Evolutionary conservation across 129 eudicot genomes (phyloP), one percentile per base, ranked within the genome.

Genomic region (Gnaphalium uliginosum): DNA sequence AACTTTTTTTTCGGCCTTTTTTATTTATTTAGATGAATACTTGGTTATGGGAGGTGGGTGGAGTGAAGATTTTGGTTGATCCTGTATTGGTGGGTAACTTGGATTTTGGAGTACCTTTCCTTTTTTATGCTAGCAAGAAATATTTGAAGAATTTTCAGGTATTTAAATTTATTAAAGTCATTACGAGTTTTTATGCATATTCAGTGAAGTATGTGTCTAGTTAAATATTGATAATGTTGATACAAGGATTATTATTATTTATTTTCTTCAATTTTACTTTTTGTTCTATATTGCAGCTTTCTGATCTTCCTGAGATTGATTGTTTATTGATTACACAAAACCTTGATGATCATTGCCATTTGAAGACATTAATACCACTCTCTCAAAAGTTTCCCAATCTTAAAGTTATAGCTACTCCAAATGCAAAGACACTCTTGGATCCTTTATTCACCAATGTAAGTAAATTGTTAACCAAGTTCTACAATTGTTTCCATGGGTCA

Each of bases 1-100:
- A n/a, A n/a, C n/a, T n/a, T n/a, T n/a, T n/a, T n/a, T n/a, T n/a
- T n/a, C n/a, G n/a, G n/a, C n/a, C 30, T 56, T 86, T 76, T 33
- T 33, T 4, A 1, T 33, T 33, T 33, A 61, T 76, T 62, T 66
- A 90, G 98, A 96, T 95, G 14, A 93, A 93, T 80, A 90, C 95
- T 80, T 93, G 98, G 98, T 63, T 93, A 73, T 93, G 98, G 98
- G 98, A 93, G 79, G 96, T 93, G 17, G 88, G 86, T 75, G 90
- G 95, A 33, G 77, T 86, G 78, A 90, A 81, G 68, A 80, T 93
- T 72, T 66, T 93, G 89, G 98, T 93, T 77, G 98, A 93, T 82
- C 98, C 98, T 19, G 78, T 93, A 73, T 85, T 93, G 85, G 98
- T 90, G 74, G 98, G 98, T 66, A 88, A 88, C 79, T 88, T 93